Evolutionary conservation across 768 basidiomycete genomes (phyloP).

Genomic region (Amanita rubescens): DNA sequence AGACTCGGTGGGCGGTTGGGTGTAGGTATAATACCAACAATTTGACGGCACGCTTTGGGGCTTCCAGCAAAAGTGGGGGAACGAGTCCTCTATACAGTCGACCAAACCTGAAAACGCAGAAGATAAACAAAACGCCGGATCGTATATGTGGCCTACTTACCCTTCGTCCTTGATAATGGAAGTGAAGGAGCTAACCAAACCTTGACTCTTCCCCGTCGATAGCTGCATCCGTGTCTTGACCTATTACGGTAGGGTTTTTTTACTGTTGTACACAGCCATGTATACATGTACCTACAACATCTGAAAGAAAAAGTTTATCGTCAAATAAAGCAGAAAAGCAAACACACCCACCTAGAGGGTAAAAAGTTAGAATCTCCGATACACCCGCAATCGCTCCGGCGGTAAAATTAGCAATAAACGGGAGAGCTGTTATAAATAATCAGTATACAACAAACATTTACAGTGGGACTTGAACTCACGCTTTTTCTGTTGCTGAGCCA

Average conservation of each 20-base stretch:
- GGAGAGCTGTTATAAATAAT: constrained; percentile 47
- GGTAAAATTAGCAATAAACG: constrained; percentile 83
- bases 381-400: constrained; percentile 96
- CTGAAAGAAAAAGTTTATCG: constrained; percentile 37
- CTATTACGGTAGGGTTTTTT: constrained; percentile 28
- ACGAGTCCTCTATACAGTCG: constrained; percentile 92
- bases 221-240: constrained; percentile 99
- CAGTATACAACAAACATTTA: background rate
- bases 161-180: constrained; percentile 88
- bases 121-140: background rate
- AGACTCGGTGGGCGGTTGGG: background rate
- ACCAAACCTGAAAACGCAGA: constrained; percentile 43
- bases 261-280: too few relatives aligned
- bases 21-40: constrained; percentile 42
- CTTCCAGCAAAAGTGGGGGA: constrained; percentile 93
- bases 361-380: constrained; percentile 78
- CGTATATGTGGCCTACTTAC: constrained; percentile 33
- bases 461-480: constrained; percentile 13
- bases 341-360: constrained; percentile 68
- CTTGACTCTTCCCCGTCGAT: constrained; percentile 74
- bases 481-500: constrained; percentile 24
- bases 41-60: constrained; percentile 97
- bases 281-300: constrained; percentile 65
- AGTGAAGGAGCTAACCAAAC: constrained; percentile 77
- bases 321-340: constrained; percentile 1